Base-by-base conservation (phyloP, 192 early-diverging fungal genomes). In the Coemansia sp. region DNA sequence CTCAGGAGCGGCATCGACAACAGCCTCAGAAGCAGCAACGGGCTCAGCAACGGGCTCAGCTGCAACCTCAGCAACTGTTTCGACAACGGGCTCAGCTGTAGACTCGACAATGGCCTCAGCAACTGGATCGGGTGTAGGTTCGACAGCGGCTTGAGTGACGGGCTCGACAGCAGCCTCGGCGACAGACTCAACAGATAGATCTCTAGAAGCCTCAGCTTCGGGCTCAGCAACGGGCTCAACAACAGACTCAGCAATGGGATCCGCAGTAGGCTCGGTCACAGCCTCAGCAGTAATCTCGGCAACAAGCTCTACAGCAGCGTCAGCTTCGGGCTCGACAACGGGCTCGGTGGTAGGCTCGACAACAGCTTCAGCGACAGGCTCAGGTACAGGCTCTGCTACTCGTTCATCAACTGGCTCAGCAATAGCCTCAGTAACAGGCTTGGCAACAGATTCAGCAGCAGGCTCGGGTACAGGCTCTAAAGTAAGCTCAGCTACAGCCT, bases 401-500 rank as follows among this genome's bases (percentile, higher is more conserved):
- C 26, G 2, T 17, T 28, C 39, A 9, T 22, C 41, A 29, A 29
- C 37, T 7, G 37, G 25, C 26, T 36, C 9, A 15, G 13, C 36
- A 9, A 29, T 27, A 32, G 25, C 27, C 5, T 30, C 49, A 28
- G 20, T n/a, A 7, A 18, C 20, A 37, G 48, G n/a, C n/a, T n/a
- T n/a, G n/a, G n/a, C n/a, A n/a, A n/a, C n/a, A n/a, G n/a, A n/a
- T n/a, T n/a, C 30, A 32, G 11, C 27, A 46, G 14, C 15, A 13
- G 14, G n/a, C 45, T 32, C 49, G 29, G 11, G 24, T 9, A 28
- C 20, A 24, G 48, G 1, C 23, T 15, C 27, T 2, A 2, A 24
- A 43, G 38, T 7, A 18, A 15, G 9, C 15, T 52, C 55, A 7
- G 23, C 36, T 34, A 6, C 33, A 18, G 38, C 10, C 19, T 66